Percentiles rank a stretch among this genome's conserved stretches.
These are phyloP conservation scores for Volutella citrinella DNA, from an alignment of 2,329 filamentous ascomycete species.

Conservation along the genomic window DNA sequence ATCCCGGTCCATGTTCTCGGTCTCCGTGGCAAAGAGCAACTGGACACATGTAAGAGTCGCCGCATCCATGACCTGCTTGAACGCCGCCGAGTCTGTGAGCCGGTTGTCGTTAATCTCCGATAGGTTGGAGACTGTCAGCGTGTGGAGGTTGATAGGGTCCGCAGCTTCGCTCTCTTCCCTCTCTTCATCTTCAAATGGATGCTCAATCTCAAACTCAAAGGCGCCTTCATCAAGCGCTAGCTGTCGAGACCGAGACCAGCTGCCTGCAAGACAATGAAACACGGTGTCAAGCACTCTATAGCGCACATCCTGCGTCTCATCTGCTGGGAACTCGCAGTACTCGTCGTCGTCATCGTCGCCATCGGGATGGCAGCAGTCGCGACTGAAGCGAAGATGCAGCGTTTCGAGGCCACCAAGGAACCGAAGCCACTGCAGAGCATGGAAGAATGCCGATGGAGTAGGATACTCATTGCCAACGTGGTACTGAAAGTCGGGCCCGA, in stretches of 20 bases:
- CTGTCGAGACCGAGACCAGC: conserved; percentile 3
- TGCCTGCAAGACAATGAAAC: conserved; percentile 7
- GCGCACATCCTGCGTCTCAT: conserved; percentile 7
- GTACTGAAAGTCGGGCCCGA: background rate
- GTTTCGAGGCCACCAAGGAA: conserved; percentile 3
- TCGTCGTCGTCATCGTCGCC: conserved; percentile 1
- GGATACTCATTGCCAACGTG: background rate
- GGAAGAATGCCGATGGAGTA: conserved; percentile 4
- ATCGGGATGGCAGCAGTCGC: conserved; percentile 3
- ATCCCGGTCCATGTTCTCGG: conserved; percentile 1
- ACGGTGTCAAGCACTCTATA: conserved; percentile 9
- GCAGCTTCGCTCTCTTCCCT: background rate
- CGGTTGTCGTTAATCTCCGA: conserved; percentile 7
- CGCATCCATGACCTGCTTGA: conserved; percentile 3
- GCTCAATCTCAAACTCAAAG: conserved; percentile 1
- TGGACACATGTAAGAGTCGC: conserved; percentile 3
- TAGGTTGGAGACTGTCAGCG: conserved; percentile 8
- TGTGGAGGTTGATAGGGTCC: conserved; percentile 2
- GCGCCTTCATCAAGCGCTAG: conserved; percentile 1
- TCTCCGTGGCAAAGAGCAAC: conserved; percentile 4
- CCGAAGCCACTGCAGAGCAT: conserved; percentile 5
- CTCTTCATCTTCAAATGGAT: background rate
- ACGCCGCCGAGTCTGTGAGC: conserved; percentile 1
- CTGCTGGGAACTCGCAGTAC: no score
- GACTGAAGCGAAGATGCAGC: conserved; percentile 8